Percentiles rank a stretch among this genome's conserved stretches.
phyloP scores from a whole-genome alignment of 192 early-diverging fungal species.

The Linderina pennispora region DNA sequence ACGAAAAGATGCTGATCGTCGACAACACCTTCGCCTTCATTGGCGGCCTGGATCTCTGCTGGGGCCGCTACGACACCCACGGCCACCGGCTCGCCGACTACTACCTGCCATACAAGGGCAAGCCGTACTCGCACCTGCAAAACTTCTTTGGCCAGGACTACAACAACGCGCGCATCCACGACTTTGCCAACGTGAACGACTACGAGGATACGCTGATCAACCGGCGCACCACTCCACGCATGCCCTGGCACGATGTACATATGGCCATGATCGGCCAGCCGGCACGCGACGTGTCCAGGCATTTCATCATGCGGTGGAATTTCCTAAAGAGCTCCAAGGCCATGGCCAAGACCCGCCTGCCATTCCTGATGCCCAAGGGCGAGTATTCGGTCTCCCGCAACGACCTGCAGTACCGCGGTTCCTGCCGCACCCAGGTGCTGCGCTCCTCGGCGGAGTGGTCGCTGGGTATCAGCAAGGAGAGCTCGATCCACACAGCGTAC shows the following conservation, averaged over 20 bases:
- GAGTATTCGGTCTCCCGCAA: constrained; percentile 57
- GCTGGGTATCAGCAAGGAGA: constrained; percentile 56
- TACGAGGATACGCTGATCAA: constrained; percentile 46
- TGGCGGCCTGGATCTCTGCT: constrained; percentile 82
- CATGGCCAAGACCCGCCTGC: constrained; percentile 49
- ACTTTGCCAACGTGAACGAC: constrained; percentile 57
- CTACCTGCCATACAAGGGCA: constrained; percentile 41
- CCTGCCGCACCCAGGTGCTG: constrained; percentile 59
- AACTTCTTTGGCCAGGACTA: constrained; percentile 74
- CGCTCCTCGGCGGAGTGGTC: constrained; percentile 65
- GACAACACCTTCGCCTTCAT: constrained; percentile 78
- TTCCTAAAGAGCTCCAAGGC: constrained; percentile 72
- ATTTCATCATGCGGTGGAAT: constrained; percentile 87
- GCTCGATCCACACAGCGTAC: constrained; percentile 79
- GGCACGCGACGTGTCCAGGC: constrained; percentile 72
- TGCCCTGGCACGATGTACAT: constrained; percentile 89
- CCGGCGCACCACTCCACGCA: constrained; percentile 53
- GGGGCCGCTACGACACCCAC: constrained; percentile 80
- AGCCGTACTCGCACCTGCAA: constrained; percentile 41
- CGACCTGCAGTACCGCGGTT: constrained; percentile 52
- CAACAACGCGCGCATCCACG: constrained; percentile 78
- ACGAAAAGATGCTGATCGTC: constrained; percentile 76
- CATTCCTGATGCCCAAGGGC: constrained; percentile 63
- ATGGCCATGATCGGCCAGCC: constrained; percentile 73
- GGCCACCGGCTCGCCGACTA: constrained; percentile 72